Evolutionary conservation across 306 rosid species (phyloP).

Genomic region (Trifolium fragiferum): DNA sequence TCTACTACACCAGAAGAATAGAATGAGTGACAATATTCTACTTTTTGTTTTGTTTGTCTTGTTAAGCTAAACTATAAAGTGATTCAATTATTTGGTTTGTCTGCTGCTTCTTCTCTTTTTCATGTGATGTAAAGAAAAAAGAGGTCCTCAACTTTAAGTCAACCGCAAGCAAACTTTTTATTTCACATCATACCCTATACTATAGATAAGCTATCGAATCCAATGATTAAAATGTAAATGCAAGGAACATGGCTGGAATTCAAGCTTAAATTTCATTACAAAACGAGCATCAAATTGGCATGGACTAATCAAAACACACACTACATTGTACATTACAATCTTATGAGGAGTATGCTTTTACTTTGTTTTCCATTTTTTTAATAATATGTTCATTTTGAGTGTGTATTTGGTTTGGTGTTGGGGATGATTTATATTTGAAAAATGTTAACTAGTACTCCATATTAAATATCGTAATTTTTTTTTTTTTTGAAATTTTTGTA

Average conservation of each 20-base stretch:
- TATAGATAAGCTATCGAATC: conserved; percentile 3
- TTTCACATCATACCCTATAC: conserved; percentile 13
- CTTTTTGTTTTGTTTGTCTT: conserved; percentile 55
- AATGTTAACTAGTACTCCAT: too few relatives aligned
- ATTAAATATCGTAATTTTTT: too few relatives aligned
- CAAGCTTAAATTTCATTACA: conserved; percentile 26
- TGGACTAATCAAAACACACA: neutral
- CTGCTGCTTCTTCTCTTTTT: conserved; percentile 36
- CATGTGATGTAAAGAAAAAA: conserved; percentile 45
- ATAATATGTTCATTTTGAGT: too few relatives aligned
- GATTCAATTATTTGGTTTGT: conserved; percentile 52
- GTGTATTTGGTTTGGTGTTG: too few relatives aligned
- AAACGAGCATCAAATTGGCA: conserved; percentile 27
- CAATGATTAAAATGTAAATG: conserved; percentile 39
- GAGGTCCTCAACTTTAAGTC: conserved; percentile 59
- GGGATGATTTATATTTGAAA: too few relatives aligned
- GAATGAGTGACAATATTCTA: conserved; percentile 45
- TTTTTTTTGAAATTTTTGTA: too few relatives aligned
- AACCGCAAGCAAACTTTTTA: conserved; percentile 63
- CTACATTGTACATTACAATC: neutral
- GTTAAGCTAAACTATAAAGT: conserved; percentile 38
- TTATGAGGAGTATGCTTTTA: too few relatives aligned
- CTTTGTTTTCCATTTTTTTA: too few relatives aligned
- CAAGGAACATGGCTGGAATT: conserved; percentile 29
- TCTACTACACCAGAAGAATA: conserved; percentile 42